Evolutionary conservation across 345 rosid genomes (phyloP).

Genomic region (Nasturtium officinale): DNA sequence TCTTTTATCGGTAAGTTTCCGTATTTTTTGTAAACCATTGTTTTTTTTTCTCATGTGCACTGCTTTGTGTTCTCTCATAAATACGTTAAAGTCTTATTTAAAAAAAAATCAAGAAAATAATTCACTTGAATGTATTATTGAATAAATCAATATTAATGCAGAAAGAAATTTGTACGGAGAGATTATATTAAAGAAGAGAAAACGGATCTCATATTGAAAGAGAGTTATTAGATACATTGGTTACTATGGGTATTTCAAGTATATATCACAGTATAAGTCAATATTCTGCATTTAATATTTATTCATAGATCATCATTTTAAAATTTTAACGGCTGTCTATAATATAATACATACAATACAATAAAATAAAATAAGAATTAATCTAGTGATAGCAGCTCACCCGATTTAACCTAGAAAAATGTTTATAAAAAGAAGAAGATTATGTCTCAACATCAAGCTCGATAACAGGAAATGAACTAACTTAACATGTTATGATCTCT

Average conservation of each 20-base stretch:
- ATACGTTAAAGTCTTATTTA: too few species aligned
- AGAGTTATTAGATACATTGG: not conserved
- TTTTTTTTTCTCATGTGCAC: not conserved
- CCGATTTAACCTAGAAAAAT: not conserved
- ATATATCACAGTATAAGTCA: not conserved
- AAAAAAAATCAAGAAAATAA: too few species aligned
- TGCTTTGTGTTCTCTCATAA: not conserved
- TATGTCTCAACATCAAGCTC: not conserved
- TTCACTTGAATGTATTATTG: not conserved
- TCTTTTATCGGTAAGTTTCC: not conserved
- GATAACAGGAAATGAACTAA: not conserved
- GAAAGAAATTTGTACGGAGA: not conserved
- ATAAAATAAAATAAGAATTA: too few species aligned
- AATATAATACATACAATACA: too few species aligned
- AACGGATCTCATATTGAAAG: not conserved
- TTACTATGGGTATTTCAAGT: not conserved
- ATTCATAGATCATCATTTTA: not conserved
- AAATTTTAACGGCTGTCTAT: too few species aligned
- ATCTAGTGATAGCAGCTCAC: not conserved
- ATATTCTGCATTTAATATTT: not conserved
- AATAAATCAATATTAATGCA: not conserved
- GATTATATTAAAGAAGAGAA: not conserved
- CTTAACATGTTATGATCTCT: not conserved
- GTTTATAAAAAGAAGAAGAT: not conserved
- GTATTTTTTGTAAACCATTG: not conserved